Evolutionary conservation across 2,329 filamentous ascomycete species (phyloP).

Genomic region (Zymoseptoria tritici): DNA sequence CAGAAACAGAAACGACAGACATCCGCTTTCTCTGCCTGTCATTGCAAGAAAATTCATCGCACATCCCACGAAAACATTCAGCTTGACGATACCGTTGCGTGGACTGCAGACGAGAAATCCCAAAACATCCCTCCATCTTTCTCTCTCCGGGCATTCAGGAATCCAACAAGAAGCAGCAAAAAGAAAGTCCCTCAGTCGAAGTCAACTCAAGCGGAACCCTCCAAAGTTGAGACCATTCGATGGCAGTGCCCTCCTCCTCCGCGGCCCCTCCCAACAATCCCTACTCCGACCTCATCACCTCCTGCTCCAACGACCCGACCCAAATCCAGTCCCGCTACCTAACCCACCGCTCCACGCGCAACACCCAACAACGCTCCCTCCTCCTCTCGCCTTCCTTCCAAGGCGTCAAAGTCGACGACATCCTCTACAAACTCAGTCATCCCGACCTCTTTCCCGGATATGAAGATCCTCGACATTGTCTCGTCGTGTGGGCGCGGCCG

Average conservation of each 20-base stretch:
- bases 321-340: constrained; percentile 67
- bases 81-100: no score
- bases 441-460: constrained; percentile 60
- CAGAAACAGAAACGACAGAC: not conserved
- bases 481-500: constrained; percentile 84
- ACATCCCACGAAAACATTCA: no score
- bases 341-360: constrained; percentile 66
- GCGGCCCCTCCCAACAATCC: constrained; percentile 53
- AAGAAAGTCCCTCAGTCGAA: no score
- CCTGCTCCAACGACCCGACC: constrained; percentile 57
- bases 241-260: constrained; percentile 28
- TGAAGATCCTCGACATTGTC: constrained; percentile 67
- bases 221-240: constrained; percentile 1
- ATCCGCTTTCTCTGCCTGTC: no score
- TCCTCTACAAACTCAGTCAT: constrained; percentile 62
- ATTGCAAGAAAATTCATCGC: no score
- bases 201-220: no score
- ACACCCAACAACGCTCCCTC: constrained; percentile 65
- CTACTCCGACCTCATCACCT: constrained; percentile 64
- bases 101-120: no score
- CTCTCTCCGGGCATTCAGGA: no score
- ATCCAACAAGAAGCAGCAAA: no score
- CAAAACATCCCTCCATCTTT: no score
- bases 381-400: constrained; percentile 62
- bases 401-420: constrained; percentile 67